phyloP scores from a whole-genome alignment of 495 filamentous ascomycete genomes.

The Hypomontagnella submonticulosa region DNA sequence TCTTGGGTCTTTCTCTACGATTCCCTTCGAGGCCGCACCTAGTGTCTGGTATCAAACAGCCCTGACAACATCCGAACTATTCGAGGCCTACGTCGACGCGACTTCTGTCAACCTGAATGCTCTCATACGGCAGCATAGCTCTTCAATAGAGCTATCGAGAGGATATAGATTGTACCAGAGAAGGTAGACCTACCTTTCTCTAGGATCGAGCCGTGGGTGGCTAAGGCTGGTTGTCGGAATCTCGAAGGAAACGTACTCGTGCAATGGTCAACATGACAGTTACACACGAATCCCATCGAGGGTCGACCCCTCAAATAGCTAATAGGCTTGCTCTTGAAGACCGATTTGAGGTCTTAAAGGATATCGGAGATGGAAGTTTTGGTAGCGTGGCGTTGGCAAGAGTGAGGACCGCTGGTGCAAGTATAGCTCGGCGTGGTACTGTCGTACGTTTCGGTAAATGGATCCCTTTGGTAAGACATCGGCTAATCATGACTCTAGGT shows the following conservation, averaged over 20 bases:
- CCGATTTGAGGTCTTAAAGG: slow-evolving; percentile 95
- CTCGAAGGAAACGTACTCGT: background rate
- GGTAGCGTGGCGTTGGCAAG: slow-evolving; percentile 93
- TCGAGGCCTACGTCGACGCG: slow-evolving; percentile 18
- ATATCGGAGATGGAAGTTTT: slow-evolving; percentile 98
- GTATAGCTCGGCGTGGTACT: slow-evolving; percentile 88
- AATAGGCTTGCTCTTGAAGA: slow-evolving; percentile 73
- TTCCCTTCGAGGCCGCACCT: slow-evolving; percentile 10
- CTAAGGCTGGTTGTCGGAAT: slow-evolving; percentile 4
- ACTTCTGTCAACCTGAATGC: slow-evolving; percentile 44
- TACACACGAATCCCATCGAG: slow-evolving; percentile 71
- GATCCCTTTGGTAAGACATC: slow-evolving; percentile 3
- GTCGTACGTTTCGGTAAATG: slow-evolving; percentile 70
- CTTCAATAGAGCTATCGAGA: slow-evolving; percentile 46
- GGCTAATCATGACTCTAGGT: slow-evolving; percentile 69
- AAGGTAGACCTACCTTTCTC: slow-evolving; percentile 33
- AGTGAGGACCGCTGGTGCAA: slow-evolving; percentile 88
- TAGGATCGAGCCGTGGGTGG: slow-evolving; percentile 16
- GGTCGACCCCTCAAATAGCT: slow-evolving; percentile 58
- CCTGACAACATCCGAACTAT: slow-evolving; percentile 13
- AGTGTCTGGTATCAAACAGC: slow-evolving; percentile 27
- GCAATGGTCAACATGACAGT: slow-evolving; percentile 69
- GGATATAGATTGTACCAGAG: slow-evolving; percentile 35
- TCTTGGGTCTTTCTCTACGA: slow-evolving; percentile 13
- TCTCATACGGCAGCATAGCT: slow-evolving; percentile 42